Evolutionary conservation across 768 basidiomycete species (phyloP).

Genomic region (Boletus rex-veris): DNA sequence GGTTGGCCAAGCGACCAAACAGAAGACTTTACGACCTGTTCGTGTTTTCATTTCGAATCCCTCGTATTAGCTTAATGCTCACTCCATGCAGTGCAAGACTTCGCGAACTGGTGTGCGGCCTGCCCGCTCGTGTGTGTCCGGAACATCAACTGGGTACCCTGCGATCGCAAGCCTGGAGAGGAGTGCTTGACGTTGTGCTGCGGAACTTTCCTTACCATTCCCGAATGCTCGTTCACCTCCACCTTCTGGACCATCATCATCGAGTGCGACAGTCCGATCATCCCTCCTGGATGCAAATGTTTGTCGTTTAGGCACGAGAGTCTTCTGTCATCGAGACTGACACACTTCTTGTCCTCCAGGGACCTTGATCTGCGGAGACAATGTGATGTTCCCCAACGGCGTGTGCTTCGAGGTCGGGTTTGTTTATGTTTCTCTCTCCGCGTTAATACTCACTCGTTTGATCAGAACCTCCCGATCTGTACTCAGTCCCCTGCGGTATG

Average conservation of each 20-base stretch:
- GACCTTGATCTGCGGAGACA: slow-evolving; percentile 3
- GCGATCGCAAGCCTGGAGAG: not conserved
- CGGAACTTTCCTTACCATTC: slow-evolving; percentile 1
- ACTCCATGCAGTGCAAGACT: slow-evolving; percentile 1
- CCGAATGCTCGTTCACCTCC: not conserved
- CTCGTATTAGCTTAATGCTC: not conserved
- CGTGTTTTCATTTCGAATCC: not conserved
- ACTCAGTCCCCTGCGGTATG: not conserved
- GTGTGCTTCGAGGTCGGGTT: slow-evolving; percentile 1
- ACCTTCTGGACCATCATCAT: slow-evolving; percentile 10
- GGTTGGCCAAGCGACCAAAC: slow-evolving; percentile 3
- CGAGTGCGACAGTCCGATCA: slow-evolving; percentile 3
- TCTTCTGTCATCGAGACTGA: not conserved
- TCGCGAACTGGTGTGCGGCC: not conserved
- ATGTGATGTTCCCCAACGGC: slow-evolving; percentile 1
- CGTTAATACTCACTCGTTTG: not conserved
- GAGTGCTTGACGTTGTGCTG: not conserved
- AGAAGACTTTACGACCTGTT: not conserved
- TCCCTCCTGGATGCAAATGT: slow-evolving; percentile 5
- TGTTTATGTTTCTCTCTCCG: not conserved
- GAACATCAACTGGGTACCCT: slow-evolving; percentile 2
- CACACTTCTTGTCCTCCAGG: not conserved
- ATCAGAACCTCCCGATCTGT: not conserved
- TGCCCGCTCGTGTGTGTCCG: not conserved
- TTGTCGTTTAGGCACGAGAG: not conserved